These are phyloP conservation scores for Salvia sclarea DNA, from an alignment of 305 asterid genomes.

Conservation along the genomic window DNA sequence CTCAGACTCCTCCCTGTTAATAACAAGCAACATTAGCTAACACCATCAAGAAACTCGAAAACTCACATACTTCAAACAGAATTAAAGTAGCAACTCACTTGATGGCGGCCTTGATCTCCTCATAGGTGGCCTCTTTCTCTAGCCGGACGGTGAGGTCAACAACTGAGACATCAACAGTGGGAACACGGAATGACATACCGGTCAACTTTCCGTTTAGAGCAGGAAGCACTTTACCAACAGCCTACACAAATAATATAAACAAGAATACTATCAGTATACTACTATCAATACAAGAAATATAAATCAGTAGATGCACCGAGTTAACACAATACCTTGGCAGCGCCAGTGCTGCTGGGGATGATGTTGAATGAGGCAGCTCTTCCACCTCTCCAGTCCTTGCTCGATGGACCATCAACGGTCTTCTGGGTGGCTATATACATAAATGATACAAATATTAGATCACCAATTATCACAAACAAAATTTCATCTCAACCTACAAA, in stretches of 20 bases:
- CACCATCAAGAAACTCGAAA: background rate
- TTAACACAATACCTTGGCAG: constrained; percentile 55
- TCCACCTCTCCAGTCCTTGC: constrained; percentile 91
- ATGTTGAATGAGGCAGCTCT: constrained; percentile 82
- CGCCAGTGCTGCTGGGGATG: constrained; percentile 86
- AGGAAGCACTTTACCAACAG: constrained; percentile 81
- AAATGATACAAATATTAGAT: background rate
- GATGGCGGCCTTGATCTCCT: constrained; percentile 65
- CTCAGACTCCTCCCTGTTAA: constrained; percentile 66
- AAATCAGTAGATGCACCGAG: background rate
- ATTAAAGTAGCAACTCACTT: constrained; percentile 41
- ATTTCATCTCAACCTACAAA: background rate
- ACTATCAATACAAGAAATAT: background rate
- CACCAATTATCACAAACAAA: background rate
- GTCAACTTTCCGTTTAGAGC: constrained; percentile 68
- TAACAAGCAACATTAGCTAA: background rate
- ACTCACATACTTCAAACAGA: background rate
- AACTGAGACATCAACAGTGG: constrained; percentile 72
- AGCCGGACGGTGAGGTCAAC: constrained; percentile 71
- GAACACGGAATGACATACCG: constrained; percentile 80
- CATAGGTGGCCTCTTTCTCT: constrained; percentile 64
- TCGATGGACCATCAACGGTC: constrained; percentile 80
- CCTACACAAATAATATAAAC: constrained; percentile 36
- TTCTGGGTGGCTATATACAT: constrained; percentile 59
- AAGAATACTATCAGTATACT: background rate